A percentile compares a stretch with the other conserved stretches of the same genome.
Evolutionary conservation across 257 asterid genomes (phyloP).

Genomic region (Salvia miltiorrhiza): DNA sequence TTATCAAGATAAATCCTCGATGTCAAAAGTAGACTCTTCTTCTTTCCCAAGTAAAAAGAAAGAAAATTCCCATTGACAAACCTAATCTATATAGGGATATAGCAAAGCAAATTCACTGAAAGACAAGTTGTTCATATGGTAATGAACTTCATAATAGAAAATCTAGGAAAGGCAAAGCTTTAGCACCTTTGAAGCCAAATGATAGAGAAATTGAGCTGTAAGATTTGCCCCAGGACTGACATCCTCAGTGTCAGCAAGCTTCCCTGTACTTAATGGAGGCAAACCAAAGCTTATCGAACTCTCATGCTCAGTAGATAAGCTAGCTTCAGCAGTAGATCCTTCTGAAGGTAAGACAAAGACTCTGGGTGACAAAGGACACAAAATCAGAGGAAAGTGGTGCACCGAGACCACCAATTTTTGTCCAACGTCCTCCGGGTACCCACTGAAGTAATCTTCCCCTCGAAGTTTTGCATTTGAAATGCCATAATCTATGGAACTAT

Average conservation of each 20-base stretch:
- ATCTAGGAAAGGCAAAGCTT: slow-evolving; percentile 16
- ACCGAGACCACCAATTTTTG: slow-evolving; percentile 64
- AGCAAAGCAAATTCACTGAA: slow-evolving; percentile 8
- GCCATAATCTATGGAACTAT: slow-evolving; percentile 35
- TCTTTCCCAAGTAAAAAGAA: slow-evolving; percentile 3
- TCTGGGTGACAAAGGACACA: slow-evolving; percentile 88
- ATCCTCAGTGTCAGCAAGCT: slow-evolving; percentile 64
- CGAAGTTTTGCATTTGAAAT: slow-evolving; percentile 33
- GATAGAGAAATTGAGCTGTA: slow-evolving; percentile 90
- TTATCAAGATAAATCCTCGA: slow-evolving; percentile 3
- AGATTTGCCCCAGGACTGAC: slow-evolving; percentile 81
- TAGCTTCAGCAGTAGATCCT: slow-evolving; percentile 89
- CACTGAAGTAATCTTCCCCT: slow-evolving; percentile 35
- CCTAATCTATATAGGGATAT: background rate
- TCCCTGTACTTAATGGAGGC: slow-evolving; percentile 82
- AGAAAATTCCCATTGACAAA: background rate
- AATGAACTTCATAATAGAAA: slow-evolving; percentile 13
- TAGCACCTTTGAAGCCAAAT: slow-evolving; percentile 77
- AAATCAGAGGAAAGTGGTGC: slow-evolving; percentile 82
- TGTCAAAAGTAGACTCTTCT: slow-evolving; percentile 1
- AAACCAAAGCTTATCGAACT: slow-evolving; percentile 84
- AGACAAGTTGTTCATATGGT: slow-evolving; percentile 6
- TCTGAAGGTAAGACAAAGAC: slow-evolving; percentile 96
- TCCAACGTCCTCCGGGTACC: slow-evolving; percentile 45
- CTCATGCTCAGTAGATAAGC: slow-evolving; percentile 66